Percentiles rank a stretch among this genome's conserved stretches.
These are phyloP conservation scores for Apiotrichum laibachii DNA, from an alignment of 1,284 basidiomycete genomes.

Conservation along the genomic window DNA sequence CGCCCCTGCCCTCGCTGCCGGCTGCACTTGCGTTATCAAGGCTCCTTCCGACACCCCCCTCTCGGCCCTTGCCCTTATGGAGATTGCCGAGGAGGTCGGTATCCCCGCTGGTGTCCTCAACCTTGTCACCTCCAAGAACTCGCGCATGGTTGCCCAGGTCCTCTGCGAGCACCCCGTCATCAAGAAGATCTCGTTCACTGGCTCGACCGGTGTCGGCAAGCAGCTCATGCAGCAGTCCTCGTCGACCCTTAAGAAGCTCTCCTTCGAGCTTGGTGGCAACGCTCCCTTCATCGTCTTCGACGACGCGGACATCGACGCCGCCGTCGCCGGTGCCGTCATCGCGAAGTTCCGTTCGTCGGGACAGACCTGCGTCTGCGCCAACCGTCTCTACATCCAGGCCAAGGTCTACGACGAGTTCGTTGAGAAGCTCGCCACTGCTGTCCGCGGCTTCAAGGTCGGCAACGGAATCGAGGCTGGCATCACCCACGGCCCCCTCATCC, in stretches of 20 bases:
- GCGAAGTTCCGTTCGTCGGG: conserved; percentile 89
- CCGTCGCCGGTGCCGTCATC: conserved; percentile 76
- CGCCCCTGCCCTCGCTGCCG: conserved; percentile 71
- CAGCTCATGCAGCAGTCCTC: conserved; percentile 77
- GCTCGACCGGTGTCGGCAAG: conserved; percentile 84
- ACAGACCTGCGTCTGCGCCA: conserved; percentile 64
- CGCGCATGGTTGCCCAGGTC: conserved; percentile 28
- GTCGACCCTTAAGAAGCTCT: conserved; percentile 86
- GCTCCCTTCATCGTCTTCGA: conserved; percentile 84
- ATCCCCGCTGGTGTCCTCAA: conserved; percentile 95
- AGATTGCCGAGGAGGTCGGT: conserved; percentile 79
- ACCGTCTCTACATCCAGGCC: conserved; percentile 77
- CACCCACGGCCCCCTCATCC: conserved; percentile 90
- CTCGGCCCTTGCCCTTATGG: conserved; percentile 69
- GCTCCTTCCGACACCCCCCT: conserved; percentile 93
- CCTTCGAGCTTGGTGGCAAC: conserved; percentile 72
- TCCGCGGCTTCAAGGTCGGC: conserved; percentile 80
- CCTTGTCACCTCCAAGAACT: conserved; percentile 62
- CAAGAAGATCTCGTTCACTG: conserved; percentile 86
- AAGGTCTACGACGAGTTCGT: conserved; percentile 43
- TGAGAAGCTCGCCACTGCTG: conserved; percentile 46
- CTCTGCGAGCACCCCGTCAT: conserved; percentile 54
- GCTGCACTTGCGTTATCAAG: conserved; percentile 92
- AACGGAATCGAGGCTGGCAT: conserved; percentile 70
- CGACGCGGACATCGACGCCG: conserved; percentile 86